Conservation (phyloP, 2,329 filamentous ascomycete genomes). For the Endocalyx cinctus region DNA sequence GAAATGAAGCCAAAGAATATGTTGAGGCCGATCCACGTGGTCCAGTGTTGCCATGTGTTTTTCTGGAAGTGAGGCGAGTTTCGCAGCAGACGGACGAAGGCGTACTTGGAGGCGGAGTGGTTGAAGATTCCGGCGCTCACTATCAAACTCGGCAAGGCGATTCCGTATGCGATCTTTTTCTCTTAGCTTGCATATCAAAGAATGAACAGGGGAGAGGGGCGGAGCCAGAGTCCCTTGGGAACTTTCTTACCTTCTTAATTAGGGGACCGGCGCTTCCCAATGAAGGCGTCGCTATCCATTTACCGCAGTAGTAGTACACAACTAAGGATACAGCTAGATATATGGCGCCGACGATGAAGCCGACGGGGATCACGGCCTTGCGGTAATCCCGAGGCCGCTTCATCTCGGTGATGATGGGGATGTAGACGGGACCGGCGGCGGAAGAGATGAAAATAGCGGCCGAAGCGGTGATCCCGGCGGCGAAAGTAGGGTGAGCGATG, state of each 20-base stretch:
- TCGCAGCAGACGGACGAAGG: slow-evolving; percentile 35
- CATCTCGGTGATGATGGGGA: slow-evolving; percentile 27
- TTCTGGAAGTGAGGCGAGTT: slow-evolving; percentile 31
- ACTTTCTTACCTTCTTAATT: too few species aligned
- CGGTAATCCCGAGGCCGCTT: slow-evolving; percentile 43
- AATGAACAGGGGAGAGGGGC: too few species aligned
- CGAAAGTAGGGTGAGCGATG: slow-evolving; percentile 37
- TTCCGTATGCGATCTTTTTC: slow-evolving; percentile 29
- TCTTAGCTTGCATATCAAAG: too few species aligned
- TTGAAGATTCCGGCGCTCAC: slow-evolving; percentile 28
- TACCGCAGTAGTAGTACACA: slow-evolving; percentile 26
- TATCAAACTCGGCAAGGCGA: slow-evolving; percentile 23
- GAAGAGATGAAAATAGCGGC: neutral
- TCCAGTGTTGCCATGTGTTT: slow-evolving; percentile 31
- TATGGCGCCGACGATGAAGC: slow-evolving; percentile 18
- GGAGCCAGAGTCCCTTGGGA: too few species aligned
- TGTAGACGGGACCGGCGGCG: neutral
- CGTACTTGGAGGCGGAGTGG: slow-evolving; percentile 36
- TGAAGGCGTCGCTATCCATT: slow-evolving; percentile 24
- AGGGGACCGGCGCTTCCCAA: slow-evolving; percentile 22
- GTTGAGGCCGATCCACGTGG: slow-evolving; percentile 31
- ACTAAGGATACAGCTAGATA: slow-evolving; percentile 26
- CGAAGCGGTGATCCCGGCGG: slow-evolving; percentile 39
- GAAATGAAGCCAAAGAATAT: slow-evolving; percentile 21
- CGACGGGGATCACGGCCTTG: slow-evolving; percentile 19